phyloP scores from a whole-genome alignment of 73 alveolate genomes.

The Stentor coeruleus region DNA sequence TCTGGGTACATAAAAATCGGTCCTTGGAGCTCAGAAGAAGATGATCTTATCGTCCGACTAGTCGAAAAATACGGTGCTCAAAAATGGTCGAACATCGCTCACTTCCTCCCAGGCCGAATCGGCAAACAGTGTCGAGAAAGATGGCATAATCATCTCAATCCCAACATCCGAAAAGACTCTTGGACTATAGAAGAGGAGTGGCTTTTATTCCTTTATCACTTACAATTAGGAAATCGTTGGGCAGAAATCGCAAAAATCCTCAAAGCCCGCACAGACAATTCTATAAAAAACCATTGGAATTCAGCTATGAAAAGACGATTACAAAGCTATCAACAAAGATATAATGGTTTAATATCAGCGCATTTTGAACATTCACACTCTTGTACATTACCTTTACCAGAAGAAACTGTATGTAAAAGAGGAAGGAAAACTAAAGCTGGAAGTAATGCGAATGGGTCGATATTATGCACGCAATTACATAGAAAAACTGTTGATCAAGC shows the following conservation, averaged over 20 bases:
- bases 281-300: conserved; percentile 86
- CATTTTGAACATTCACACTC: not conserved
- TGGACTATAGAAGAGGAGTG: conserved; percentile 96
- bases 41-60: conserved; percentile 72
- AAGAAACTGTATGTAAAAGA: not conserved
- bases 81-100: conserved; percentile 94
- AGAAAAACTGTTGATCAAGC: not conserved
- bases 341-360: not conserved
- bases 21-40: conserved; percentile 96
- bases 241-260: conserved; percentile 77
- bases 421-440: conserved; percentile 18
- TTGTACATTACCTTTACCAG: not conserved
- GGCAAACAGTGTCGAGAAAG: conserved; percentile 98
- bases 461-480: not conserved
- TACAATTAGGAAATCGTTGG: conserved; percentile 86
- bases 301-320: conserved; percentile 70
- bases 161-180: conserved; percentile 80
- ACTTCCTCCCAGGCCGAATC: conserved; percentile 94
- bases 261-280: conserved; percentile 81
- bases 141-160: conserved; percentile 96
- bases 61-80: conserved; percentile 87
- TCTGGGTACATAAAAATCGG: conserved; percentile 45
- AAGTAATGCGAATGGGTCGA: not conserved
- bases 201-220: conserved; percentile 83
- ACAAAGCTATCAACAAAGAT: not conserved